Evolutionary conservation across 1,284 basidiomycete species (phyloP), one percentile per base, ranked within the genome.

Genomic region (Pseudozyma sp.): DNA sequence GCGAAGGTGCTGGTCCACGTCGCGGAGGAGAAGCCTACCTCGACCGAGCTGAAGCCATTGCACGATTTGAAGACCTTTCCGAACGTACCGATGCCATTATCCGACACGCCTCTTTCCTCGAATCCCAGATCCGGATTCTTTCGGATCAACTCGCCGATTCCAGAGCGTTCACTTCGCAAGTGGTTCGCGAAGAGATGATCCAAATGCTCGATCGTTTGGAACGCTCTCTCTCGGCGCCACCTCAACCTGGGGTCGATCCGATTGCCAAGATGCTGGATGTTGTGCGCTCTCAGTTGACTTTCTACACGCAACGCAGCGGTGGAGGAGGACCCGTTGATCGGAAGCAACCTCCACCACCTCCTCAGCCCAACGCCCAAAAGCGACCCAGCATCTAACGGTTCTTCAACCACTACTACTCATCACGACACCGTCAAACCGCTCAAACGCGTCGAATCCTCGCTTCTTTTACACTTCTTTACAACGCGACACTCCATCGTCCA

Each of bases 71-170:
- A 42, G 80, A 82, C 51, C 61, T 82, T 18, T 78, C 77, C 25
- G 80, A 82, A 53, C 74, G 80, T n/a, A 75, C 80, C 47, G 80
- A 82, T 51, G 75, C 77, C 53, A 78, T 82, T 55, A 82, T 82
- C 51, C 72, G 80, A 18, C 80, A 82, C 56, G 70, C 79, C 13
- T 65, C 65, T n/a, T 82, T 80, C 63, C 73, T 82, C 53, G 80
- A 82, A 55, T 49, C 50, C 3, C 76, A 82, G 44, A 63, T 82
- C 36, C 70, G 79, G 16, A 63, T 62, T n/a, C 63, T 82, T 12
- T 70, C 77, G 10, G 76, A 79, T 36, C 67, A 79, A 45, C 52
- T 79, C 8, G 58, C 57, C 52, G 72, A 78, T n/a, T 66, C 76
- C 14, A 52, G 72, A 16, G 58, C 57, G 1, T 59, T 60, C 34